Evolutionary conservation across 495 filamentous ascomycete genomes (phyloP).

Genomic region (Penicillium psychrofluorescens): DNA sequence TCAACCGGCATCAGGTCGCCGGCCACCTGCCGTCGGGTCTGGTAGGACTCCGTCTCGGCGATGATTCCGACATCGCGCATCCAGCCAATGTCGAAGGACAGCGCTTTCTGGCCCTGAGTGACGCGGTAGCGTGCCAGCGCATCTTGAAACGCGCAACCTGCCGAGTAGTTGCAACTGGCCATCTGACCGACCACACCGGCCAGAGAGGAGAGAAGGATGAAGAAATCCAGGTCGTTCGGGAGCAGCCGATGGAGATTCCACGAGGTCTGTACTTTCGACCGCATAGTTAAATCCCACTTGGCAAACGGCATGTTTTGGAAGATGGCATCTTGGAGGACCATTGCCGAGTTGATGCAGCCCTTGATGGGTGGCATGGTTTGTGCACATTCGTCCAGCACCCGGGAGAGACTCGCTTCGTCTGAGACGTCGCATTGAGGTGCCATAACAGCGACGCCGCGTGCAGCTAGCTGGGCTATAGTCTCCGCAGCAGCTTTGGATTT

Average conservation of each 20-base stretch:
- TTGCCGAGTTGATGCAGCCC: slow-evolving; percentile 16
- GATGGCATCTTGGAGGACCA: slow-evolving; percentile 21
- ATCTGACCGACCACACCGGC: slow-evolving; percentile 18
- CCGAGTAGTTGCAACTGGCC: slow-evolving; percentile 27
- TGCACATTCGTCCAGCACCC: neutral
- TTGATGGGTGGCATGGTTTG: slow-evolving; percentile 3
- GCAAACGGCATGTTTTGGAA: slow-evolving; percentile 34
- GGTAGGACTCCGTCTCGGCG: slow-evolving; percentile 10
- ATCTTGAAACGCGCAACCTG: slow-evolving; percentile 23
- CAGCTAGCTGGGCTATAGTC: slow-evolving; percentile 25
- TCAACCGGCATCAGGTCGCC: slow-evolving; percentile 8
- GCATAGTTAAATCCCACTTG: slow-evolving; percentile 19
- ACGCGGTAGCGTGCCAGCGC: slow-evolving; percentile 18
- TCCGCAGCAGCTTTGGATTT: neutral
- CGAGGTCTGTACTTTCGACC: slow-evolving; percentile 32
- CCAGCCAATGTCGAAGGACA: slow-evolving; percentile 24
- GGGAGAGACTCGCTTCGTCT: neutral
- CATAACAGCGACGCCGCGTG: slow-evolving; percentile 4
- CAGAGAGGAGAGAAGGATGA: slow-evolving; percentile 29
- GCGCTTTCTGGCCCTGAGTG: slow-evolving; percentile 17
- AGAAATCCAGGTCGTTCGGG: slow-evolving; percentile 30
- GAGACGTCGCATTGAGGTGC: slow-evolving; percentile 6
- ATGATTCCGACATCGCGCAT: slow-evolving; percentile 25
- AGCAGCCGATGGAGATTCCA: slow-evolving; percentile 47
- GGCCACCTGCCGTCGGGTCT: slow-evolving; percentile 1